A percentile compares a stretch with the other conserved stretches of the same genome.
These are phyloP conservation scores for Persicaria tinctoria DNA, from an alignment of 148 eudicot species.

Conservation along the genomic window DNA sequence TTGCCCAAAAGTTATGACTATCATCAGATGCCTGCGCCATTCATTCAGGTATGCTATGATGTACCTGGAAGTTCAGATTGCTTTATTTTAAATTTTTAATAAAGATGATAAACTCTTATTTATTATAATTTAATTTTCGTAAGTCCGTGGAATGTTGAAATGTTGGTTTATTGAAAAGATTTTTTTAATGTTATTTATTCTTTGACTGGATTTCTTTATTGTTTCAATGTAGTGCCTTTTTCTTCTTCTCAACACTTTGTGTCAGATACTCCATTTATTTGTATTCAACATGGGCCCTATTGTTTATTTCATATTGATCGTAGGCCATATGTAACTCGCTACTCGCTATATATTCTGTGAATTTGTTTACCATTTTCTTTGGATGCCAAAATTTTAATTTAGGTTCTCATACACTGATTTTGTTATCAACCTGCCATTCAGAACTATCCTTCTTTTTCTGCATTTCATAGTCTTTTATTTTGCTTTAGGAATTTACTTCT, in stretches of 20 bases:
- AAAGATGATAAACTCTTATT: background rate
- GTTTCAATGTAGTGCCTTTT: background rate
- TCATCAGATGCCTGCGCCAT: slow-evolving; percentile 99
- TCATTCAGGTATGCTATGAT: slow-evolving; percentile 57
- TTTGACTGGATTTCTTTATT: background rate
- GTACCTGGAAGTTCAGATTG: background rate
- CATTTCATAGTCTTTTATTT: background rate
- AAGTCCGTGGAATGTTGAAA: background rate
- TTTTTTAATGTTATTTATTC: background rate
- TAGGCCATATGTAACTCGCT: too few relatives aligned
- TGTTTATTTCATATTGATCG: too few relatives aligned
- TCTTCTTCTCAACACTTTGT: background rate
- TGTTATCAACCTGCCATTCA: background rate
- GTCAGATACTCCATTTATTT: background rate
- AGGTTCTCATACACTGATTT: background rate
- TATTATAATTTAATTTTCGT: background rate
- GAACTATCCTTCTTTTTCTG: background rate
- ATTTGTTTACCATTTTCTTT: background rate
- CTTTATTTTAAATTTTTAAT: background rate
- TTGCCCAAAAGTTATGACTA: slow-evolving; percentile 94
- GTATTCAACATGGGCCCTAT: too few relatives aligned
- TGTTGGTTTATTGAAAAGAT: background rate
- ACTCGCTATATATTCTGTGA: background rate
- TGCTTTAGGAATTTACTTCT: background rate
- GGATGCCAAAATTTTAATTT: background rate